Percentiles rank a stretch among this genome's conserved stretches.
Conservation (phyloP, 2,329 filamentous ascomycete species). For the Fusarium annulatum region DNA sequence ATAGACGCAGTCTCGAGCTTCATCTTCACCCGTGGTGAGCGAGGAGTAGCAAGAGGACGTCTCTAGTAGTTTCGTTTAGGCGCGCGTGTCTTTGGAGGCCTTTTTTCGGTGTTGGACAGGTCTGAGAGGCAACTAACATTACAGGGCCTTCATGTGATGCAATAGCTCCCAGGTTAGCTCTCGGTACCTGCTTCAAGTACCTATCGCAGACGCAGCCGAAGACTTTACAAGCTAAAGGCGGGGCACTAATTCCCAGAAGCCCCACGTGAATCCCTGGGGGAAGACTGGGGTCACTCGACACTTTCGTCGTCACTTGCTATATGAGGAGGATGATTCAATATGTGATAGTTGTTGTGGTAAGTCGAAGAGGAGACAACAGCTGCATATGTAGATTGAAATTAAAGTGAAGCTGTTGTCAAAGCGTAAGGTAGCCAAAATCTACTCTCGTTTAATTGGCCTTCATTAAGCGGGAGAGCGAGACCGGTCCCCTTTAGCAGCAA, state of each 20-base stretch:
- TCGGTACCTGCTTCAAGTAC: slow-evolving; percentile 33
- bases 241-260: slow-evolving; percentile 44
- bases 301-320: not conserved
- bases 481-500: slow-evolving; percentile 36
- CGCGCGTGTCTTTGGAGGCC: slow-evolving; percentile 19
- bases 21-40: slow-evolving; percentile 39
- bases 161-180: slow-evolving; percentile 41
- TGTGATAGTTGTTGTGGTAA: not conserved
- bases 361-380: not conserved
- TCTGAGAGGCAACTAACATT: slow-evolving; percentile 13
- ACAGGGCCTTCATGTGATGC: slow-evolving; percentile 46
- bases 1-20: slow-evolving; percentile 36
- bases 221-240: slow-evolving; percentile 41
- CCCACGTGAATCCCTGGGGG: slow-evolving; percentile 35
- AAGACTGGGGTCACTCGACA: slow-evolving; percentile 24
- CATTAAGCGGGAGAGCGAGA: not conserved
- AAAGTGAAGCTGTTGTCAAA: not conserved
- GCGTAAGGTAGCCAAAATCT: not conserved
- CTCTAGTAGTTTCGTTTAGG: slow-evolving; percentile 12
- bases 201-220: slow-evolving; percentile 15
- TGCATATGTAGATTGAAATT: not conserved
- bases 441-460: not conserved
- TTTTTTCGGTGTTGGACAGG: slow-evolving; percentile 27
- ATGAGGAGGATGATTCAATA: not conserved
- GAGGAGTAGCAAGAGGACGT: slow-evolving; percentile 31